A percentile compares a stretch with the other conserved stretches of the same genome.
Evolutionary conservation across 805 yeast genomes (phyloP).

Genomic region (Candida palmyrensis): DNA sequence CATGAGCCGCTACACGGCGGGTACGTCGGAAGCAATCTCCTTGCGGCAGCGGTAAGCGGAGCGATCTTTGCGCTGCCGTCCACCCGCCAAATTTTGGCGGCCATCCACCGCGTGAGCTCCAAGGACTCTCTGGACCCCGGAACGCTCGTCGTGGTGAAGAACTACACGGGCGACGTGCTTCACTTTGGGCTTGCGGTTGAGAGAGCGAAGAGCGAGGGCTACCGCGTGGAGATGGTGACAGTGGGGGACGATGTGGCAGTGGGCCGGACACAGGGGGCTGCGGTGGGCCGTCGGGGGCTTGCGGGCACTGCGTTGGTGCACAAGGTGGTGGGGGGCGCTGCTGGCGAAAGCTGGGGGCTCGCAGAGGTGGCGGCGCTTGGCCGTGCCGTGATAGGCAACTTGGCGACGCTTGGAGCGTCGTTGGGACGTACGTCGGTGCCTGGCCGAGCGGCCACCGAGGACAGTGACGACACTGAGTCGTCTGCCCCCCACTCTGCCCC

Average conservation of each 20-base stretch:
- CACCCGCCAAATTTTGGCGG: constrained; percentile 79
- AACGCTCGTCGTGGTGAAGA: constrained; percentile 75
- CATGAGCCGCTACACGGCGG: constrained; percentile 96
- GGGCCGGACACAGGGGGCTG: constrained; percentile 81
- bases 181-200: constrained; percentile 93
- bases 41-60: constrained; percentile 89
- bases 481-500: constrained; percentile 47
- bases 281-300: constrained; percentile 91
- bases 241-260: constrained; percentile 95
- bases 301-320: constrained; percentile 90
- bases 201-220: constrained; percentile 75
- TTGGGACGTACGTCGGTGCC: constrained; percentile 89
- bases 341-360: constrained; percentile 35
- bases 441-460: constrained; percentile 49
- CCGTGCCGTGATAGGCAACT: constrained; percentile 49
- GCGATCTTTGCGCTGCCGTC: constrained; percentile 92
- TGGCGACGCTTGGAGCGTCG: constrained; percentile 87
- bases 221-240: constrained; percentile 63
- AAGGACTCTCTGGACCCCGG: constrained; percentile 50
- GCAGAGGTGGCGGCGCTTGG: constrained; percentile 56
- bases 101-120: constrained; percentile 46
- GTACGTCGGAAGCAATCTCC: constrained; percentile 75
- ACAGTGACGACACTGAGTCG: constrained; percentile 6
- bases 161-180: constrained; percentile 90
- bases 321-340: constrained; percentile 69